phyloP scores from a whole-genome alignment of 2,329 filamentous ascomycete genomes.

The Microdochium trichocladiopsis region DNA sequence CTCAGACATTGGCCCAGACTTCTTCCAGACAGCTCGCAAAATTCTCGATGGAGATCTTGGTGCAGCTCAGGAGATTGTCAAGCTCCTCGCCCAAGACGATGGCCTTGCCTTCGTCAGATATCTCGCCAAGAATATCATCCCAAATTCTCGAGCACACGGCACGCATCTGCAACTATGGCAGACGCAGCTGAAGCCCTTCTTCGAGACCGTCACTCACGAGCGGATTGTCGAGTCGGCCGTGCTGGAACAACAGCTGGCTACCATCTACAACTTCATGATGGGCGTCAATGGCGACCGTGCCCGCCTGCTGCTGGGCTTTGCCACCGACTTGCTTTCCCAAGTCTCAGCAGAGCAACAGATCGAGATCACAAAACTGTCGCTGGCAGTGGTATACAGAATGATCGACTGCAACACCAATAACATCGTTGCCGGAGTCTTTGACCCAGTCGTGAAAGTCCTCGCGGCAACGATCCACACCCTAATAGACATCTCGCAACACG shows the following conservation, averaged over 20 bases:
- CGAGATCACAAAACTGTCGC: slow-evolving; percentile 13
- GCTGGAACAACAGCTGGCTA: slow-evolving; percentile 27
- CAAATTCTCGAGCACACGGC: background rate
- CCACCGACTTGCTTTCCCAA: slow-evolving; percentile 14
- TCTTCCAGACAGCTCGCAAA: slow-evolving; percentile 20
- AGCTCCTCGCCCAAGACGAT: slow-evolving; percentile 16
- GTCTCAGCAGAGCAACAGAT: slow-evolving; percentile 9
- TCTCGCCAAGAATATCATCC: slow-evolving; percentile 14
- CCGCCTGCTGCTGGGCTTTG: slow-evolving; percentile 21
- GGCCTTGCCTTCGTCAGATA: slow-evolving; percentile 19
- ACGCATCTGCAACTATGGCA: slow-evolving; percentile 13
- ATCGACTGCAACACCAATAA: slow-evolving; percentile 28
- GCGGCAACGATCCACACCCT: slow-evolving; percentile 2
- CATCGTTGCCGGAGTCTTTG: slow-evolving; percentile 20
- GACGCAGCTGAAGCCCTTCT: slow-evolving; percentile 21
- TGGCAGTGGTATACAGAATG: slow-evolving; percentile 23
- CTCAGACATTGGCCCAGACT: slow-evolving; percentile 6
- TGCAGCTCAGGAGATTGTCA: slow-evolving; percentile 19
- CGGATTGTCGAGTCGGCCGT: slow-evolving; percentile 26
- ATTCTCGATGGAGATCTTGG: slow-evolving; percentile 22
- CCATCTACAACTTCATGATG: slow-evolving; percentile 24
- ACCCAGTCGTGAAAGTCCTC: slow-evolving; percentile 8
- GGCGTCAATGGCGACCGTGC: slow-evolving; percentile 25
- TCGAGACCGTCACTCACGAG: slow-evolving; percentile 25
- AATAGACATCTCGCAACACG: slow-evolving; percentile 2